phyloP scores from a whole-genome alignment of 2,329 filamentous ascomycete species.

The Cladosporium sp. region DNA sequence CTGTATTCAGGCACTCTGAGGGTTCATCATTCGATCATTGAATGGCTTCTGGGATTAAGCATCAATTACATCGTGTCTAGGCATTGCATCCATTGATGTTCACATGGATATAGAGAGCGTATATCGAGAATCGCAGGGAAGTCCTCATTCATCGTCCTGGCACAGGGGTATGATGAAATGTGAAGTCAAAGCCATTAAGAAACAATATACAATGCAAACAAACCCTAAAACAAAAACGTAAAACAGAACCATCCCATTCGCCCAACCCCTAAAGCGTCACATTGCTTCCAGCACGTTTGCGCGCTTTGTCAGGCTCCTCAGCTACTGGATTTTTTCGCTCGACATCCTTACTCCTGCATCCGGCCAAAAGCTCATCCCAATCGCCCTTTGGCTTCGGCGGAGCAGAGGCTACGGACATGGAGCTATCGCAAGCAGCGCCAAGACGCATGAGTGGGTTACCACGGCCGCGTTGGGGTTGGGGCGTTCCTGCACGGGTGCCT shows the following conservation, averaged over 20 bases:
- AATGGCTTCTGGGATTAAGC: too few species aligned
- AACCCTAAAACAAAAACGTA: neutral
- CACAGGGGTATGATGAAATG: neutral
- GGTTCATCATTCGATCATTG: too few species aligned
- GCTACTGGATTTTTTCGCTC: neutral
- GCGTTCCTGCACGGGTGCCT: slow-evolving; percentile 9
- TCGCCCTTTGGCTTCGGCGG: slow-evolving; percentile 11
- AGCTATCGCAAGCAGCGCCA: slow-evolving; percentile 12
- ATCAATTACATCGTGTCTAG: too few species aligned
- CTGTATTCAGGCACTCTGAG: too few species aligned
- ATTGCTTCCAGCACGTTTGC: slow-evolving; percentile 4
- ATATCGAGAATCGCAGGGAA: too few species aligned
- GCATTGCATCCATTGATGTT: too few species aligned
- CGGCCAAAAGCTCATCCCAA: slow-evolving; percentile 13
- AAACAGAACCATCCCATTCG: neutral
- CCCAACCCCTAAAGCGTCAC: slow-evolving; percentile 2
- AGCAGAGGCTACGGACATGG: slow-evolving; percentile 11
- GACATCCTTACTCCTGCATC: slow-evolving; percentile 9
- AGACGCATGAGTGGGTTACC: slow-evolving; percentile 12
- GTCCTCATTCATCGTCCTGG: neutral
- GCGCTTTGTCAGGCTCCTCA: neutral
- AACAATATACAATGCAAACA: slow-evolving; percentile 5
- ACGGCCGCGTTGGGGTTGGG: slow-evolving; percentile 11
- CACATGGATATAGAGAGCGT: too few species aligned
- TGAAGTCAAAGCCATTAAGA: neutral